phyloP scores from a whole-genome alignment of 352 stramenopile species.

The Hyaloperonospora brassicae region DNA sequence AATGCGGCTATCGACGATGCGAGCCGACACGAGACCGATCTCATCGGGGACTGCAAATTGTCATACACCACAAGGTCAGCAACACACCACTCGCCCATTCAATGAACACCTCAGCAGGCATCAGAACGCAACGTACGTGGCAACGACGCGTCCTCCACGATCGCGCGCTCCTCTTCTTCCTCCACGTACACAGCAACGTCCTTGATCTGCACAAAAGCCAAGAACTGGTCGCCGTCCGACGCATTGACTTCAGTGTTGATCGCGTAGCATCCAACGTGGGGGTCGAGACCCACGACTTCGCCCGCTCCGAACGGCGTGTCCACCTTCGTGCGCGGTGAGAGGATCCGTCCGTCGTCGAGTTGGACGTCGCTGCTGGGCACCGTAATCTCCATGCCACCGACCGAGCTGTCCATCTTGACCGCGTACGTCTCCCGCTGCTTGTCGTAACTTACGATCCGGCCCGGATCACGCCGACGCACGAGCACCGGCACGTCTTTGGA shows the following conservation, averaged over 20 bases:
- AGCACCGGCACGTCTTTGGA: slow-evolving; percentile 83
- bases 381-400: slow-evolving; percentile 61
- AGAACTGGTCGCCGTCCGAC: slow-evolving; percentile 65
- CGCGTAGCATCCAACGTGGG: slow-evolving; percentile 83
- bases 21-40: slow-evolving; percentile 69
- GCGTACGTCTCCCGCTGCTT: slow-evolving; percentile 70
- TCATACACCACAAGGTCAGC: slow-evolving; percentile 11
- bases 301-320: slow-evolving; percentile 79
- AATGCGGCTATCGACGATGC: slow-evolving; percentile 79
- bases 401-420: slow-evolving; percentile 56
- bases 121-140: slow-evolving; percentile 47
- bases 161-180: slow-evolving; percentile 69
- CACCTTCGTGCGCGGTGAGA: slow-evolving; percentile 77
- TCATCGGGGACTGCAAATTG: slow-evolving; percentile 60
- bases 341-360: slow-evolving; percentile 77
- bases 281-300: slow-evolving; percentile 76
- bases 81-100: background rate
- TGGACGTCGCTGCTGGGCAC: slow-evolving; percentile 66
- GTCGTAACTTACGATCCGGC: slow-evolving; percentile 71
- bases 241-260: slow-evolving; percentile 78
- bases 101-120: slow-evolving; percentile 2
- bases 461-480: slow-evolving; percentile 60
- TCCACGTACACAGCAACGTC: slow-evolving; percentile 60
- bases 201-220: slow-evolving; percentile 79
- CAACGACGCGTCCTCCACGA: slow-evolving; percentile 70